Base-by-base conservation (phyloP, 768 basidiomycete genomes). In the Lactarius indigo region DNA sequence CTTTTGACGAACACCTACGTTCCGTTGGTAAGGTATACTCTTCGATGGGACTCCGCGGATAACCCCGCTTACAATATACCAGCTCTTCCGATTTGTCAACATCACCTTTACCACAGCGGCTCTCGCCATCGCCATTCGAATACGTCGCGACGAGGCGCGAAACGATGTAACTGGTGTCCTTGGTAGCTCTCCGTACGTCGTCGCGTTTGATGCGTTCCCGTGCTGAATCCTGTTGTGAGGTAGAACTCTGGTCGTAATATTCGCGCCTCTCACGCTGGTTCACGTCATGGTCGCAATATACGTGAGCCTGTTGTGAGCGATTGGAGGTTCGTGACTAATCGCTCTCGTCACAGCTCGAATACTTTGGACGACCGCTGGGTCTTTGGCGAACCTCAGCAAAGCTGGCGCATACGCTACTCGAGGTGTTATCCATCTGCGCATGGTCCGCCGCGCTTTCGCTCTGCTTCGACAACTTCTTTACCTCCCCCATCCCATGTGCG, bases 401-500 rank as follows among this genome's bases (percentile, higher is more conserved):
- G 77, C 84, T 95, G 42, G 86, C 90, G 3, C 89, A 95, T 73
- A 96, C 94, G 8, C 84, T 96, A 37, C 83, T 87, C 56, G 95
- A 96, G 79, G 90, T 94, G 55, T 80, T 93, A 63, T 94, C 93
- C 75, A 94, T 94, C 71, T 96, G 94, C 77, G 85, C 90, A n/a
- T 96, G 94, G 93, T 93, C 92, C 64, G 91, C 92, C 37, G 88
- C 90, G 18, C 83, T 96, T 62, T 92, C 92, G 20, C 87, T 96
- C 61, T 87, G 85, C 68, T 93, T 96, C 77, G 92, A 96, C 81
- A 93, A 96, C 74, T 94, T 88, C 77, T 94, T 95, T 79, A 95
- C 93, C 5, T 91, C 92, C 3, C 79, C 87, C 28, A 84, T 96
- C 56, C 88, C 90, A 37, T 96, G 94, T 72, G 84, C 90, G 0